Conservation (phyloP, 257 asterid species). For the Solanum clarkiae region DNA sequence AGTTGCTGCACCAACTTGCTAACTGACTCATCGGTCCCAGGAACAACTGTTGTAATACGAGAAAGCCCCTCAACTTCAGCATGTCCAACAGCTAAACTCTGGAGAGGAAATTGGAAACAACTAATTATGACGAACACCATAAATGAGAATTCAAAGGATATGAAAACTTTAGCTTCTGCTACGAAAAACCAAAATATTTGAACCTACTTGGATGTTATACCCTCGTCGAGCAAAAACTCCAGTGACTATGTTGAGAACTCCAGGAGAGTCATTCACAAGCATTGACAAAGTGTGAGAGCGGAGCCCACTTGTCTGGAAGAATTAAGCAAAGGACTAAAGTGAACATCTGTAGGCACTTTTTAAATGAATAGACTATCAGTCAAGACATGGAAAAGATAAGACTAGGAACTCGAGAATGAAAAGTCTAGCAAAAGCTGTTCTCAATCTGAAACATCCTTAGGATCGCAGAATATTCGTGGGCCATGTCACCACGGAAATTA, state of each 20-base stretch:
- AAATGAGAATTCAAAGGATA: neutral
- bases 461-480: neutral
- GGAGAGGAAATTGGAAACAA: constrained; percentile 6
- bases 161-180: neutral
- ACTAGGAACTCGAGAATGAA: neutral
- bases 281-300: constrained; percentile 91
- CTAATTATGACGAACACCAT: neutral
- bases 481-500: neutral
- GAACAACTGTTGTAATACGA: constrained; percentile 97
- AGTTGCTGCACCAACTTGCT: constrained; percentile 81
- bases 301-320: constrained; percentile 75
- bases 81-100: constrained; percentile 99
- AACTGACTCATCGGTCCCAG: constrained; percentile 88
- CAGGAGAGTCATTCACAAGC: constrained; percentile 92
- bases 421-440: neutral
- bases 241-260: constrained; percentile 88
- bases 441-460: neutral
- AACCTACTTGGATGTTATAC: constrained; percentile 78
- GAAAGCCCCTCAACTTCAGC: constrained; percentile 90
- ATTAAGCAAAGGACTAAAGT: neutral
- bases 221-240: constrained; percentile 98
- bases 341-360: neutral
- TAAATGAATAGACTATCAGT: neutral
- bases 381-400: neutral
- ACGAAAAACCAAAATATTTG: neutral